Evolutionary conservation across 495 filamentous ascomycete species (phyloP).

Genomic region (Aspergillus taichungensis): DNA sequence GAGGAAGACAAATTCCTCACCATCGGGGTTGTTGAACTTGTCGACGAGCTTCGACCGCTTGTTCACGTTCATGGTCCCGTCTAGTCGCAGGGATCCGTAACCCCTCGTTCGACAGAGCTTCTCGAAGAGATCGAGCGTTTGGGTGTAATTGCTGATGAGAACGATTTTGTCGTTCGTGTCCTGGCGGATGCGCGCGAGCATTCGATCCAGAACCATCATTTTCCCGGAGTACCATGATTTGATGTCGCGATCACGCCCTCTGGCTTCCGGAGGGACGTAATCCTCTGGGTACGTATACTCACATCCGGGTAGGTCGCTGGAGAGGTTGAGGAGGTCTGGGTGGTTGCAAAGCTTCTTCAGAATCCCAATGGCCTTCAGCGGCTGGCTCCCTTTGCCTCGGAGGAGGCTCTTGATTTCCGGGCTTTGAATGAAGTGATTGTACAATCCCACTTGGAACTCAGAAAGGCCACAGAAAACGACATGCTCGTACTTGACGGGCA

Average conservation of each 20-base stretch:
- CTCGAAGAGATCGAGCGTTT: conserved; percentile 93
- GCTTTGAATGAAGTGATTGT: conserved; percentile 94
- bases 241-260: conserved; percentile 84
- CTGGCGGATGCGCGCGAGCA: conserved; percentile 91
- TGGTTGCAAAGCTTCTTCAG: conserved; percentile 99
- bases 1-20: conserved; percentile 86
- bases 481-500: conserved; percentile 98
- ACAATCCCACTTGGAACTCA: conserved; percentile 84
- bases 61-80: conserved; percentile 94
- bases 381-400: conserved; percentile 90
- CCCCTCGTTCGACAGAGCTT: conserved; percentile 74
- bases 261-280: conserved; percentile 75
- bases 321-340: conserved; percentile 81
- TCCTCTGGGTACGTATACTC: conserved; percentile 80
- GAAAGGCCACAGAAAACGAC: conserved; percentile 99
- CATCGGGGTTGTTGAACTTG: conserved; percentile 94
- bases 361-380: conserved; percentile 89
- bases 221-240: conserved; percentile 97
- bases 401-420: conserved; percentile 91
- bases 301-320: conserved; percentile 78
- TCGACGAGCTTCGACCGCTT: conserved; percentile 97
- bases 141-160: conserved; percentile 95
- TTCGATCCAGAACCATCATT: conserved; percentile 95
- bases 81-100: conserved; percentile 82
- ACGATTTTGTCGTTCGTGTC: conserved; percentile 99